Base-by-base conservation (phyloP, 345 rosid species). In the Hypericum perforatum region DNA sequence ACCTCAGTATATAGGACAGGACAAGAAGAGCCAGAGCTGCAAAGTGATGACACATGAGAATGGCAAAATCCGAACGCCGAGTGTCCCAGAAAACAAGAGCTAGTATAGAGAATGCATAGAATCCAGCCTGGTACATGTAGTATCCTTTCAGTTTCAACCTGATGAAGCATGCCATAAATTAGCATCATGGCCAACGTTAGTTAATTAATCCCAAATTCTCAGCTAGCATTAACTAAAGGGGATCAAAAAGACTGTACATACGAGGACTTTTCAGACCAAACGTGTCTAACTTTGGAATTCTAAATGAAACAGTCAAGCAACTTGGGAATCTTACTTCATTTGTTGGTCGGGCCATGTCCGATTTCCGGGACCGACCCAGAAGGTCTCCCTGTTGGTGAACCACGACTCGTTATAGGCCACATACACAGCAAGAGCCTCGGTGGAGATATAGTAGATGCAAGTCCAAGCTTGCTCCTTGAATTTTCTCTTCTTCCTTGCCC, bases 381-480 rank as follows among this genome's bases (percentile, higher is more conserved):
- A 92, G 70, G 70, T 72, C 67, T 54, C 80, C 8, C 95, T 85
- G 52, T 80, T 72, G 15, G 70, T 78, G 64, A 92, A 92, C 96
- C 96, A 92, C 48, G 94, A 95, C 56, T 92, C 96, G 53, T 77
- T 45, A 57, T 81, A 83, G 38, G 95, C 75, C 16, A 88, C 94
- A 59, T 64, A 76, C 16, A 88, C 74, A 63, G 78, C 96, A 52
- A 92, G 64, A 57, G 88, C 3, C 73, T 85, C 96, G 9, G 95
- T 94, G 43, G 96, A 88, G 8, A 88, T 82, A 66, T 57, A 92
- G 66, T 92, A 92, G 36, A 85, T 45, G 61, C 76, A 88, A 67
- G 88, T 92, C 98, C 98, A 88, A 15, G 96, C 96, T 4, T 96
- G 88, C 73, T 92, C 98, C 75, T 92, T 92, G 65, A 92, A 92